Conservation (phyloP, 371 early-diverging fungal genomes). For the Aphelidium insulamus region DNA sequence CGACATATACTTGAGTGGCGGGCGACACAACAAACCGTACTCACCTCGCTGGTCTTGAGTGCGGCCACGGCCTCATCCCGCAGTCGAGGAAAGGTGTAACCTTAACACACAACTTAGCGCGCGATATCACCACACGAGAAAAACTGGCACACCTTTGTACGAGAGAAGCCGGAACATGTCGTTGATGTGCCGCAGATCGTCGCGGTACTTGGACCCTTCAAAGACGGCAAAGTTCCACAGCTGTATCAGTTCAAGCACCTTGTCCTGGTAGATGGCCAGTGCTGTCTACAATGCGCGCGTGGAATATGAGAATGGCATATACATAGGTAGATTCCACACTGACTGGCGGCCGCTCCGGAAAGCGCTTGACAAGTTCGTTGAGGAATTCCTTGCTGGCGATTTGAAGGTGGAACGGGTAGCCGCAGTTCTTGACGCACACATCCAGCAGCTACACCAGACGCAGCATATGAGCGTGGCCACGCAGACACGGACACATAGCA, state of each 20-base stretch:
- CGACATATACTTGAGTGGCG: too few relatives aligned
- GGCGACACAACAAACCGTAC: background rate
- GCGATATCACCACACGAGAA: background rate
- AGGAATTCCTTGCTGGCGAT: slow-evolving; percentile 82
- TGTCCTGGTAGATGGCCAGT: slow-evolving; percentile 39
- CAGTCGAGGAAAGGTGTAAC: slow-evolving; percentile 71
- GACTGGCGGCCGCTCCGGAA: slow-evolving; percentile 61
- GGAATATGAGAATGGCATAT: slow-evolving; percentile 3
- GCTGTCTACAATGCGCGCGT: slow-evolving; percentile 8
- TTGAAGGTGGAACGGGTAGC: slow-evolving; percentile 83
- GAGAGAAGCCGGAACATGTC: slow-evolving; percentile 72
- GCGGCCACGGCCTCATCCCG: slow-evolving; percentile 33
- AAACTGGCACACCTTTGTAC: slow-evolving; percentile 31
- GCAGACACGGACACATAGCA: background rate
- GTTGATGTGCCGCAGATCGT: slow-evolving; percentile 70
- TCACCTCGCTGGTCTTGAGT: slow-evolving; percentile 31
- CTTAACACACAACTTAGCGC: slow-evolving; percentile 7
- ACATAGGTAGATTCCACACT: slow-evolving; percentile 8
- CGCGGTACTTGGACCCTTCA: slow-evolving; percentile 51
- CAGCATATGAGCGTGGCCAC: background rate
- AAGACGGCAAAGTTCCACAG: slow-evolving; percentile 76
- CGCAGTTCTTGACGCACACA: slow-evolving; percentile 86
- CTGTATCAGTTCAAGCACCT: slow-evolving; percentile 72
- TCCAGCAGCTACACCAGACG: slow-evolving; percentile 42
- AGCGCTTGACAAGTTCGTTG: slow-evolving; percentile 69